phyloP scores from a whole-genome alignment of 2,329 filamentous ascomycete species.

The Fusarium chaquense region DNA sequence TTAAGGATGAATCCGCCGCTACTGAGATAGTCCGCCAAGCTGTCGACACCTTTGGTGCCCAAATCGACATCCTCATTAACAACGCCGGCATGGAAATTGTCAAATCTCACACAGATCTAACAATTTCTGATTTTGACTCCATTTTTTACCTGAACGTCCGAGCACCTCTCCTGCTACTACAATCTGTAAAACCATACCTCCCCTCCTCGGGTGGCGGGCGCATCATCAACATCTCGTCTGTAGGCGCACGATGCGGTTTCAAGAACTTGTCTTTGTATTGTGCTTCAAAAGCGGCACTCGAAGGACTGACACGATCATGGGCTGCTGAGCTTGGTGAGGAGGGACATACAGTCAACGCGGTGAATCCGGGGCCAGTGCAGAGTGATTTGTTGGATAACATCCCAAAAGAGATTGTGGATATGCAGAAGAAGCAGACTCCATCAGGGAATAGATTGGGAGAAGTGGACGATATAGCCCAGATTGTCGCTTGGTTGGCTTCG shows the following conservation, averaged over 20 bases:
- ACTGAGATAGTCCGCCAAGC: slow-evolving; percentile 8
- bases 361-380: slow-evolving; percentile 69
- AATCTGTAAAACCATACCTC: slow-evolving; percentile 13
- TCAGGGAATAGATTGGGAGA: slow-evolving; percentile 64
- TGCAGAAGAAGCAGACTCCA: slow-evolving; percentile 56
- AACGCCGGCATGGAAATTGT: slow-evolving; percentile 34
- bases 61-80: slow-evolving; percentile 26
- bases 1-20: slow-evolving; percentile 4
- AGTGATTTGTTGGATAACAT: slow-evolving; percentile 67
- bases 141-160: slow-evolving; percentile 37
- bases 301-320: slow-evolving; percentile 65
- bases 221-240: slow-evolving; percentile 32
- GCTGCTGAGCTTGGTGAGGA: slow-evolving; percentile 61
- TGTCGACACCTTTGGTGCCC: slow-evolving; percentile 5
- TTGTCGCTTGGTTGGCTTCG: slow-evolving; percentile 67
- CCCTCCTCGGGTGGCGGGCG: slow-evolving; percentile 8
- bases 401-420: slow-evolving; percentile 22
- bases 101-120: slow-evolving; percentile 14
- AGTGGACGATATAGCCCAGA: slow-evolving; percentile 65
- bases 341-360: slow-evolving; percentile 71
- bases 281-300: slow-evolving; percentile 32
- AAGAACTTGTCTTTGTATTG: slow-evolving; percentile 30
- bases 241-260: slow-evolving; percentile 24
- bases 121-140: slow-evolving; percentile 19
- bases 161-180: slow-evolving; percentile 26